Evolutionary conservation across 257 asterid species (phyloP).

Genomic region (Cruciata laevipes): DNA sequence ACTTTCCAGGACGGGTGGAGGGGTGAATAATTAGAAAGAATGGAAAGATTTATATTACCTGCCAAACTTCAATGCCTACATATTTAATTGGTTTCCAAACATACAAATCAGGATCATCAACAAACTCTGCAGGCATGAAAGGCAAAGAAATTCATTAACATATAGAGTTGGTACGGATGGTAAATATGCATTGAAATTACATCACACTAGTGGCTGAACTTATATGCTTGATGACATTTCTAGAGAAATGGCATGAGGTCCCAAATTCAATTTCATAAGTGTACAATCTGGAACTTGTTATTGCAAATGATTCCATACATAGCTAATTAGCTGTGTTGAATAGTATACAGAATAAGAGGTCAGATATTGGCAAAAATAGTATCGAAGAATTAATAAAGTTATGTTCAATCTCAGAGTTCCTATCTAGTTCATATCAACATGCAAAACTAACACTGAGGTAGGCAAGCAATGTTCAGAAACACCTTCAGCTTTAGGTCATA

Average conservation of each 20-base stretch:
- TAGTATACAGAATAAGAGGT: background rate
- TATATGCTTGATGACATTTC: background rate
- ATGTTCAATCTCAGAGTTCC: background rate
- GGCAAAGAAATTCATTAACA: constrained; percentile 1
- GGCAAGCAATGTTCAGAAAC: background rate
- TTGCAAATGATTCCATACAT: background rate
- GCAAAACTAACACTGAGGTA: background rate
- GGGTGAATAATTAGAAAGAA: background rate
- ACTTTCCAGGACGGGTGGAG: too few relatives aligned
- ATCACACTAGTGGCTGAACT: background rate
- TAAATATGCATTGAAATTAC: background rate
- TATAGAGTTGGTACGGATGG: constrained; percentile 1
- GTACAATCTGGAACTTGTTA: background rate
- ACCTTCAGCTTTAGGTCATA: background rate
- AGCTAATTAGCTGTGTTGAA: background rate
- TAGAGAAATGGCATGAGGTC: background rate
- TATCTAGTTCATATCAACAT: background rate
- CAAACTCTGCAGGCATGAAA: constrained; percentile 42
- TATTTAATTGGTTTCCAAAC: constrained; percentile 69
- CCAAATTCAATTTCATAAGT: background rate
- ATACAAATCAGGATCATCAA: constrained; percentile 73
- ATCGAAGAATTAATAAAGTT: background rate
- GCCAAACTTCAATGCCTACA: constrained; percentile 84
- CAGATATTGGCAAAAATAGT: background rate
- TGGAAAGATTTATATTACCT: constrained; percentile 28